Base-by-base conservation (phyloP, 2,329 filamentous ascomycete genomes). In the Diaporthe amygdali region DNA sequence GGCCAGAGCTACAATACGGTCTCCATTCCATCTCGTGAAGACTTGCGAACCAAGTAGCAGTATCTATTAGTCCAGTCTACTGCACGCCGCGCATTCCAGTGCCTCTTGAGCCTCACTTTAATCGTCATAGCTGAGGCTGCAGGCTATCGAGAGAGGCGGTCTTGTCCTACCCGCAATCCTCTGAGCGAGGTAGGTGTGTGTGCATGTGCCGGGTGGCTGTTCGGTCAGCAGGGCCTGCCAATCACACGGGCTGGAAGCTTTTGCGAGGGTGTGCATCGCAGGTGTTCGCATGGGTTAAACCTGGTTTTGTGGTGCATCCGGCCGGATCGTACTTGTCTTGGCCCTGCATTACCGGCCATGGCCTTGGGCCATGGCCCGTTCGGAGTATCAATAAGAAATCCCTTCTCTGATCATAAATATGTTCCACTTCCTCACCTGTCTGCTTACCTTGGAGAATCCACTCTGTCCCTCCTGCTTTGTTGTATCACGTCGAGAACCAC, bases 301-400 rank as follows among this genome's bases (percentile, higher is more conserved):
- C 49, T 70, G 56, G 37, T 66, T 55, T 66, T 55, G 46, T 66
- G 39, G 59, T 30, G 41, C 59, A 64, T 49, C 15, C 44, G 59
- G 59, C 59, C 59, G 41, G 30, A 49, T 64, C 59, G 59, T 49
- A n/a, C 59, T 64, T 49, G 59, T 37, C 59, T 64, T 64, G 59
- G 59, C 59, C 41, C 37, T 64, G 59, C 59, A n/a, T 64, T n/a
- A 44, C 59, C 59, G 27, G 59, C 10, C 59, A 64, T 37, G 15
- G 59, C 59, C 27, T 30, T 22, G 44, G 32, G 34, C 55, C 27
- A 30, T 74, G 74, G 71, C 69, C 71, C 34, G 75, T 68, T 61
- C 72, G 67, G 46, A 74, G 59, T 14, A 73, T 72, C 17, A 71
- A 51, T 41, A 71, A 64, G 30, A 20, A 8, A 25, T 49, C 39